A percentile compares a stretch with the other conserved stretches of the same genome.
Evolutionary conservation across 2,329 filamentous ascomycete genomes (phyloP).

Genomic region (Diaporthe australafricana): DNA sequence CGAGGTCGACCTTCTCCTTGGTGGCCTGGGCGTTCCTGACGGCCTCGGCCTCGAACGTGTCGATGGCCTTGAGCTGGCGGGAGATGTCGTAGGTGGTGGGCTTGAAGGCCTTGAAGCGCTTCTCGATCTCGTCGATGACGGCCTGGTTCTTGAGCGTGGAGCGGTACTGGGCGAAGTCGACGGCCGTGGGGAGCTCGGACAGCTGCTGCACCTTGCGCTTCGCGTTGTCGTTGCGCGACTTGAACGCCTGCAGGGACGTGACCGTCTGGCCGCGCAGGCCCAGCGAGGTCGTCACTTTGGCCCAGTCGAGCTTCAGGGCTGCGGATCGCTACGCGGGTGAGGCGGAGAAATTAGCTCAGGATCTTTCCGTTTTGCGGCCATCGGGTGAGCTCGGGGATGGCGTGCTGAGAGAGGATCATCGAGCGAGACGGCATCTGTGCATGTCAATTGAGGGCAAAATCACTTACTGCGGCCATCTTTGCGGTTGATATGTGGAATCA

Average conservation of each 20-base stretch:
- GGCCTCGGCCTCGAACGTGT: conserved; percentile 96
- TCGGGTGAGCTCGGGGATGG: background rate
- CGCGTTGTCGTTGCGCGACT: conserved; percentile 99
- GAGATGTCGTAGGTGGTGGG: conserved; percentile 90
- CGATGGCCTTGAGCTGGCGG: conserved; percentile 97
- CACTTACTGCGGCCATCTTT: conserved; percentile 75
- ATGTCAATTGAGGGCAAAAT: conserved; percentile 41
- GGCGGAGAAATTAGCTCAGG: conserved; percentile 67
- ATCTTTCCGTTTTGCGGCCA: conserved; percentile 1
- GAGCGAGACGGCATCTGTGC: background rate
- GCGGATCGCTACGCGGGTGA: conserved; percentile 82
- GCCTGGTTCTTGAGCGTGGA: conserved; percentile 93
- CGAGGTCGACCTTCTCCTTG: conserved; percentile 94
- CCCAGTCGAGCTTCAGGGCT: conserved; percentile 99
- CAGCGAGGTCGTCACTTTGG: conserved; percentile 91
- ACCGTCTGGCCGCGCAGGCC: conserved; percentile 96
- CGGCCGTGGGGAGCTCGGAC: conserved; percentile 82
- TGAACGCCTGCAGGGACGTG: conserved; percentile 92
- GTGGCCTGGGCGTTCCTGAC: conserved; percentile 97
- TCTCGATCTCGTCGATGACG: conserved; percentile 96
- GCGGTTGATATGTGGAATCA: conserved; percentile 55
- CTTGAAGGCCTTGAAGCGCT: conserved; percentile 92
- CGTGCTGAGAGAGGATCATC: background rate
- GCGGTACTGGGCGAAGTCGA: conserved; percentile 97
- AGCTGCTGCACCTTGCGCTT: conserved; percentile 92